Evolutionary conservation across 1,284 basidiomycete species (phyloP), one percentile per base, ranked within the genome.

Genomic region (Macrocystidia cucumis): DNA sequence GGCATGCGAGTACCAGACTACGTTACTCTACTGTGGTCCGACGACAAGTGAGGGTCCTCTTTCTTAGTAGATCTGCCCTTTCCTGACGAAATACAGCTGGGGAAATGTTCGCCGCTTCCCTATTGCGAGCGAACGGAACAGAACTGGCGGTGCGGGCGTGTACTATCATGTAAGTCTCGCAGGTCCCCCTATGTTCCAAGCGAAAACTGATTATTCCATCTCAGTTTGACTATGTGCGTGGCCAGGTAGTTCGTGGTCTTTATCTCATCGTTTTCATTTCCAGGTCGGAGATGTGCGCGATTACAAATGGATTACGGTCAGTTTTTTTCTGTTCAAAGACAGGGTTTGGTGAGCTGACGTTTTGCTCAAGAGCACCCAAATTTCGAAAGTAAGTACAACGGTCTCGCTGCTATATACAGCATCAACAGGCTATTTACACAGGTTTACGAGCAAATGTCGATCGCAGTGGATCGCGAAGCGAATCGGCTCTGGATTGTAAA

Each of bases 81-180:
- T 13, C 3, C n/a, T 36, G n/a, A 26, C 21, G 18, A 14, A 41
- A 14, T 12, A 6, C 35, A 75, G 72, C 51, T 78, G 67, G 64
- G 75, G 75, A 4, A 78, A 78, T 44, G 62, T 78, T 31, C 69
- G 71, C 14, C 72, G 76, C 8, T 70, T 68, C 45, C 77, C 78
- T 0, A 51, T 67, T 2, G 47, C 55, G 6, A 57, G 57, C 30
- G 74, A 79, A 46, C 62, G 68, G 3, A 71, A 73, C 43, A 59
- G 77, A 30, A 65, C 67, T 1, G 81, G 78, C 22, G 79, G 78
- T 22, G 74, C 76, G 18, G 78, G 77, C 27, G 71, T 83, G 2
- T 83, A 83, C 50, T 83, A 80, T 50, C 78, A 81, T 46, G 74
- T 74, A 43, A 42, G 67, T 18, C 9, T 23, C 2, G 33, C 31